These are phyloP conservation scores for Claviceps sorghi DNA, from an alignment of 2,329 filamentous ascomycete species.

Conservation along the genomic window DNA sequence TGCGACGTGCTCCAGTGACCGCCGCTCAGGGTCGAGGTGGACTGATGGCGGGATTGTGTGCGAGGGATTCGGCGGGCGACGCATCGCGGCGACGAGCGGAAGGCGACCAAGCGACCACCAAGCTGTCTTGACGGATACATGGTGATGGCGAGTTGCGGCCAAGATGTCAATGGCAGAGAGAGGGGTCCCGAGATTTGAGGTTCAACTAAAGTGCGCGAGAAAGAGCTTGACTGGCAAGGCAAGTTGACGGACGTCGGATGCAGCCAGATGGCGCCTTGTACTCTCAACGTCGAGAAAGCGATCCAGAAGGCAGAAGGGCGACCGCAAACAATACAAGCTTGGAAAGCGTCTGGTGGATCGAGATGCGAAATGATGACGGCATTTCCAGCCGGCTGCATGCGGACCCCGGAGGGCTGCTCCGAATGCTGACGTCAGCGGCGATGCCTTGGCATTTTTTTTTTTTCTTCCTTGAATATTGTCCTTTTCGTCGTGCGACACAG, in stretches of 20 bases:
- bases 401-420: not conserved
- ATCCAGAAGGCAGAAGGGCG: no score
- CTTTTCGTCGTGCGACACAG: no score
- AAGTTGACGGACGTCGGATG: not conserved
- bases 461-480: no score
- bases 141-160: not conserved
- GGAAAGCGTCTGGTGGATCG: not conserved
- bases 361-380: constrained; percentile 3
- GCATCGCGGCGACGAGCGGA: constrained; percentile 13
- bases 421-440: constrained; percentile 4
- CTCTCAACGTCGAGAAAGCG: no score
- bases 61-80: constrained; percentile 13
- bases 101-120: constrained; percentile 10
- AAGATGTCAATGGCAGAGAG: not conserved
- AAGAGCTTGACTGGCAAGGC: not conserved
- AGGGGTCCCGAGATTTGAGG: no score
- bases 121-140: constrained; percentile 20
- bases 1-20: constrained; percentile 16
- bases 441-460: not conserved
- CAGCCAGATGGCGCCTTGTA: not conserved
- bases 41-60: constrained; percentile 25
- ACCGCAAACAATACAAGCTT: no score
- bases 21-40: constrained; percentile 17
- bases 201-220: not conserved
- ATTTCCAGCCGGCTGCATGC: not conserved